Base-by-base conservation (phyloP, 208 protist species). In the Trypanosomatidae sp. region DNA sequence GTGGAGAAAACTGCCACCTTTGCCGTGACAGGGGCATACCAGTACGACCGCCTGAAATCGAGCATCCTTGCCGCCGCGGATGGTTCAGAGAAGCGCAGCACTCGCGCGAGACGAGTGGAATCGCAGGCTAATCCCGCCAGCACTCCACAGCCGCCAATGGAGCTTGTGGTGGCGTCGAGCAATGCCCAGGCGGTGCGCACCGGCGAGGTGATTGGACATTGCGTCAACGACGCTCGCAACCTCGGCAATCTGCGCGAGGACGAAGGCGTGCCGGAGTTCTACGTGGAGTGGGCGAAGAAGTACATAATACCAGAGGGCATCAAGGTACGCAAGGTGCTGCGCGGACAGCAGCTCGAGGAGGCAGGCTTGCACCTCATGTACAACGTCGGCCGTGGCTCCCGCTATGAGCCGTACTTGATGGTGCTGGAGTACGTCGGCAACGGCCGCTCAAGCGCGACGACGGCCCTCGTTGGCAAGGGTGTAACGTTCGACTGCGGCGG, bases 401-500 rank as follows among this genome's bases (percentile, higher is more conserved):
- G 82, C 36, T 84, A 92, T 73, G 79, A 84, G 66, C 88, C 91
- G 9, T 86, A 90, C 74, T 71, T 96, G 66, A 76, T 96, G 46
- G 86, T 96, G 53, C 81, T 96, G 25, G 89, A 95, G 83, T 95
- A 97, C 81, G 76, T 88, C 28, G 90, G 89, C 46, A 87, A 95
- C 80, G 59, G 73, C 46, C 70, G 80, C 25, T 74, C 73, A 60
- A 66, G 76, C 25, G 64, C 80, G 8, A 76, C 84, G 41, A 90
- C 85, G 22, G 89, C 85, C 47, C 70, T 95, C 10, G 92, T 97
- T 6, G 95, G 95, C 25, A 98, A 98, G 70, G 95, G 94, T 52
- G 91, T 98, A 62, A 97, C 92, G 13, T 98, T 96, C 71, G 95
- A 98, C 81, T 92, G 82, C 73, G 95, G 95, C 41, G 95, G 95